phyloP scores from a whole-genome alignment of 805 yeast genomes.

The Yamadazyma akitaensis region DNA sequence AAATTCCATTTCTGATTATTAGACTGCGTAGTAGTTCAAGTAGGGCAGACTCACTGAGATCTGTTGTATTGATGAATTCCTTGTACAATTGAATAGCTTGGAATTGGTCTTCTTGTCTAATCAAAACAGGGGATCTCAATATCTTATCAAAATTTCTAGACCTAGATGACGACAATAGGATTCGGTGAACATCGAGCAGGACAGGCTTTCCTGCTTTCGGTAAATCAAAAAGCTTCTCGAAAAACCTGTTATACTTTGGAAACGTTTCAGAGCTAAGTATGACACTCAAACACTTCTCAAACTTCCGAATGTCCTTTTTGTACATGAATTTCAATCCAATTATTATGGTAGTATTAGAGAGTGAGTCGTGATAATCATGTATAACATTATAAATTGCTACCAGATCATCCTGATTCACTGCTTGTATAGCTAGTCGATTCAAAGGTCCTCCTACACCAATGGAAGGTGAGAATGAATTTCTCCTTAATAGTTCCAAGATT shows the following conservation, averaged over 20 bases:
- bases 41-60: neutral
- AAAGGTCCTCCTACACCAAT: neutral
- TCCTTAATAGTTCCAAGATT: neutral
- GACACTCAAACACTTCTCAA: neutral
- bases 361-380: neutral
- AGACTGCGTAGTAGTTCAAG: conserved; percentile 12
- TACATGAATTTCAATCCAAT: neutral
- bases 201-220: neutral
- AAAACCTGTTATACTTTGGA: neutral
- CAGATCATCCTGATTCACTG: neutral
- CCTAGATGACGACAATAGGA: neutral
- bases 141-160: neutral
- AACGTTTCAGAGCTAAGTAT: neutral
- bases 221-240: conserved; percentile 1
- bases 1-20: conserved; percentile 11
- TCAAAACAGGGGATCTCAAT: neutral
- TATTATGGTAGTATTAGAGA: neutral
- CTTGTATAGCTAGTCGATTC: neutral
- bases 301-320: neutral
- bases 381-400: neutral
- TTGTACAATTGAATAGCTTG: conserved; percentile 5
- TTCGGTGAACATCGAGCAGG: neutral
- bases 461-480: neutral
- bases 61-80: neutral
- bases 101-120: neutral